Conservation (phyloP, 1,284 basidiomycete genomes). For the Cryptococcus amylolentus region DNA sequence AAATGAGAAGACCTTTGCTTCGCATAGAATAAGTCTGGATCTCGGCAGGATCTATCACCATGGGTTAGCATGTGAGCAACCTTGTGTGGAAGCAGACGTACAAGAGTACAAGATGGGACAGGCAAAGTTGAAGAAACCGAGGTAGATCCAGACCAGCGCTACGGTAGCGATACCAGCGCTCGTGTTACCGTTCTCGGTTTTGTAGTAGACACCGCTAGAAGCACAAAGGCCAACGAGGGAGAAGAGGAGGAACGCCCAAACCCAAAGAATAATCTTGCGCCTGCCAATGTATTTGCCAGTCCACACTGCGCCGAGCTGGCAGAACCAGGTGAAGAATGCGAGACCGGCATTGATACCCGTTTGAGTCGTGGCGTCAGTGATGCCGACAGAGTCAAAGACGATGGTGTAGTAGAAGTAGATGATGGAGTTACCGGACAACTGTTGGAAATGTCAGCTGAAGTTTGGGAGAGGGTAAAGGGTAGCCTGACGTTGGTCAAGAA, state of each 20-base stretch:
- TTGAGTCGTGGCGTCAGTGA: constrained; percentile 45
- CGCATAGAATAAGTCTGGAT: constrained; percentile 49
- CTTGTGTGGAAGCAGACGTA: background rate
- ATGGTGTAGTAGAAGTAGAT: constrained; percentile 50
- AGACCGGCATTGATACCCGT: constrained; percentile 51
- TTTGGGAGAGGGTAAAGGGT: no score
- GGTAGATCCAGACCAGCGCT: constrained; percentile 49
- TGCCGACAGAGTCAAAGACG: constrained; percentile 47
- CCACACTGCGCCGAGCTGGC: constrained; percentile 43
- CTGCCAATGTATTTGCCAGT: constrained; percentile 40
- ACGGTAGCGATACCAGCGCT: constrained; percentile 41
- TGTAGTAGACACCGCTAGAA: constrained; percentile 38
- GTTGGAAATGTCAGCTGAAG: background rate
- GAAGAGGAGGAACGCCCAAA: constrained; percentile 46
- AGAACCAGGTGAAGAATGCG: constrained; percentile 46
- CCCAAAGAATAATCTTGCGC: constrained; percentile 41
- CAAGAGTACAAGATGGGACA: constrained; percentile 42
- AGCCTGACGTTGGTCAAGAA: constrained; percentile 34
- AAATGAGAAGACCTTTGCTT: constrained; percentile 49
- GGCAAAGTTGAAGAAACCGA: constrained; percentile 47
- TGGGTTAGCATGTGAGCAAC: background rate
- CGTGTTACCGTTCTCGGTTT: constrained; percentile 25
- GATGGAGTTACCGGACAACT: constrained; percentile 29
- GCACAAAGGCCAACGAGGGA: constrained; percentile 42
- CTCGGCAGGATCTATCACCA: constrained; percentile 41